These are phyloP conservation scores for Dryas alaskensis DNA, from an alignment of 306 rosid genomes.

Conservation along the genomic window DNA sequence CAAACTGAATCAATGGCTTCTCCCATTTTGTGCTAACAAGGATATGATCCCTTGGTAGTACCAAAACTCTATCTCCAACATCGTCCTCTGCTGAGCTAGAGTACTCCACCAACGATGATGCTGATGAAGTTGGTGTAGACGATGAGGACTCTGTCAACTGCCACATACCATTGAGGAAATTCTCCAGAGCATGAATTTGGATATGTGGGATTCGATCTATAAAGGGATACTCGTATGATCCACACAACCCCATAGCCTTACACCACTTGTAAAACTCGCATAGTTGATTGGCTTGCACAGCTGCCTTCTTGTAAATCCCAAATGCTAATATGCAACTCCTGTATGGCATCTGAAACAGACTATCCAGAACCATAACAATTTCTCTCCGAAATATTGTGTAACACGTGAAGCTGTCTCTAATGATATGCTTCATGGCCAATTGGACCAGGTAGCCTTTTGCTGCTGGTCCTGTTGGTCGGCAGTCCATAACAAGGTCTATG, in stretches of 20 bases:
- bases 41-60: not conserved
- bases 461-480: conserved; percentile 48
- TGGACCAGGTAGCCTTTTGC: conserved; percentile 38
- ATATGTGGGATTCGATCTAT: conserved; percentile 52
- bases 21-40: conserved; percentile 25
- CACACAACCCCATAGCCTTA: conserved; percentile 47
- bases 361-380: conserved; percentile 49
- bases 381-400: conserved; percentile 41
- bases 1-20: conserved; percentile 17
- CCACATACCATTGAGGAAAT: conserved; percentile 62
- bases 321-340: conserved; percentile 47
- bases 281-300: conserved; percentile 51
- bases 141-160: conserved; percentile 49
- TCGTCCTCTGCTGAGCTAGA: conserved; percentile 25
- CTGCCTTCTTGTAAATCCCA: conserved; percentile 58
- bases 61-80: not conserved
- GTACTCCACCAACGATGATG: conserved; percentile 10
- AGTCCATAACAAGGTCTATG: conserved; percentile 63
- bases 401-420: conserved; percentile 57
- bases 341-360: conserved; percentile 60
- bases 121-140: conserved; percentile 17
- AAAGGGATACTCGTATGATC: conserved; percentile 53
- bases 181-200: conserved; percentile 55
- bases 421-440: conserved; percentile 50
- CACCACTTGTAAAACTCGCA: conserved; percentile 62